Percentiles rank a stretch among this genome's conserved stretches.
Conservation (phyloP, 2,329 filamentous ascomycete genomes). For the Tothia fuscella region DNA sequence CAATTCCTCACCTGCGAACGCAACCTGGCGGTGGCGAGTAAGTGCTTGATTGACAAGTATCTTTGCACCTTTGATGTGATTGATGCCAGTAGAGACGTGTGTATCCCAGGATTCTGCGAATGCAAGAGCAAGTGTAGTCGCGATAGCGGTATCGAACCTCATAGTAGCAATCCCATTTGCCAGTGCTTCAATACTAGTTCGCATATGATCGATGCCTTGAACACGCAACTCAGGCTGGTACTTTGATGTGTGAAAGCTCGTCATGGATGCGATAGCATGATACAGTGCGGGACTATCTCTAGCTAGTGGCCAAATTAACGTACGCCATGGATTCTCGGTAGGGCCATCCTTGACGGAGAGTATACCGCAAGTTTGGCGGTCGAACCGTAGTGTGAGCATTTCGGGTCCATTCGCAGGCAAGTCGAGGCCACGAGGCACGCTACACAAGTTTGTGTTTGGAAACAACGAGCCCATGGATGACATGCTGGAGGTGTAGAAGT, state of each 20-base stretch:
- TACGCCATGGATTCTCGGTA: conserved; percentile 61
- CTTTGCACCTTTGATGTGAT: conserved; percentile 57
- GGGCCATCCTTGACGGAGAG: conserved; percentile 58
- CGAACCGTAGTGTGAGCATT: conserved; percentile 50
- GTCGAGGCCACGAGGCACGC: conserved; percentile 5
- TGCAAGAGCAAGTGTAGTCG: conserved; percentile 56
- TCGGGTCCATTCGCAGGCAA: conserved; percentile 38
- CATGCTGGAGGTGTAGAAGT: conserved; percentile 1
- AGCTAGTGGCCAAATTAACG: conserved; percentile 56
- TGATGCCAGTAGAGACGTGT: conserved; percentile 55
- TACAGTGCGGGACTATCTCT: conserved; percentile 52
- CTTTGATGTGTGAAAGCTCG: conserved; percentile 54
- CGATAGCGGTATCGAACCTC: conserved; percentile 52
- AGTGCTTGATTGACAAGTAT: conserved; percentile 50
- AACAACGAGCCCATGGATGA: conserved; percentile 5
- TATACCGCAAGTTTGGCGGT: conserved; percentile 56
- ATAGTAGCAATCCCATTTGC: conserved; percentile 50
- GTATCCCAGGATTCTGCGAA: conserved; percentile 63
- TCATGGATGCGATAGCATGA: conserved; percentile 57
- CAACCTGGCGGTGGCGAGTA: conserved; percentile 30
- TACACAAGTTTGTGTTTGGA: not conserved
- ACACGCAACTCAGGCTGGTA: conserved; percentile 45
- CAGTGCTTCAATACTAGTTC: conserved; percentile 48
- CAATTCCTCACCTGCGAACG: conserved; percentile 35
- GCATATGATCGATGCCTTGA: conserved; percentile 57